A percentile compares a stretch with the other conserved stretches of the same genome.
Evolutionary conservation across 2,329 filamentous ascomycete species (phyloP).

Genomic region (Pseudogymnoascus sp.): DNA sequence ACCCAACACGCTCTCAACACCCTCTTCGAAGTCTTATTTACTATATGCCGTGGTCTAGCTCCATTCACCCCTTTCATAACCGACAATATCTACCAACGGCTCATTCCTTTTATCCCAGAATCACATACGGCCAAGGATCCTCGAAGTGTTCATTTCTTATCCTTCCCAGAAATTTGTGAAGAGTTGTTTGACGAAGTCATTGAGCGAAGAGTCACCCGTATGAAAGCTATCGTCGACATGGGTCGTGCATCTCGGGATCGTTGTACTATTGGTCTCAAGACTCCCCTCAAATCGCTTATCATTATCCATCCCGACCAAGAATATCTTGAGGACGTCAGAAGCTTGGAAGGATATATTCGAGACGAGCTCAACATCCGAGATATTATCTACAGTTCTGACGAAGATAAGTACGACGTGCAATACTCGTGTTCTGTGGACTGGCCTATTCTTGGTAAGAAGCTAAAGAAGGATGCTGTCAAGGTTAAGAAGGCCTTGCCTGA

Average conservation of each 20-base stretch:
- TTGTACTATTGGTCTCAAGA: slow-evolving; percentile 77
- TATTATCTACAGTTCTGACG: slow-evolving; percentile 74
- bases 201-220: slow-evolving; percentile 77
- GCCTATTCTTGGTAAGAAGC: slow-evolving; percentile 90
- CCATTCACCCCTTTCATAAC: slow-evolving; percentile 95
- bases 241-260: slow-evolving; percentile 80
- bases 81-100: slow-evolving; percentile 83
- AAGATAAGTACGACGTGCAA: slow-evolving; percentile 84
- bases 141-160: slow-evolving; percentile 84
- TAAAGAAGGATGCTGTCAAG: slow-evolving; percentile 87
- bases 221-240: slow-evolving; percentile 94
- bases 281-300: slow-evolving; percentile 78
- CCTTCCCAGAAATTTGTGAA: slow-evolving; percentile 79
- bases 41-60: slow-evolving; percentile 76
- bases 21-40: slow-evolving; percentile 87
- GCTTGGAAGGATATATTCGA: slow-evolving; percentile 76
- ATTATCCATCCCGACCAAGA: slow-evolving; percentile 78
- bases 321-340: slow-evolving; percentile 80
- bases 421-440: slow-evolving; percentile 88
- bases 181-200: slow-evolving; percentile 82
- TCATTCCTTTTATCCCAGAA: slow-evolving; percentile 73
- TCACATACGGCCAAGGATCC: slow-evolving; percentile 57
- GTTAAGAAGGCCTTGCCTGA: slow-evolving; percentile 84
- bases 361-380: slow-evolving; percentile 90
- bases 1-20: slow-evolving; percentile 88